phyloP scores from a whole-genome alignment of 331 rosid genomes.

The Acacia pycnantha region DNA sequence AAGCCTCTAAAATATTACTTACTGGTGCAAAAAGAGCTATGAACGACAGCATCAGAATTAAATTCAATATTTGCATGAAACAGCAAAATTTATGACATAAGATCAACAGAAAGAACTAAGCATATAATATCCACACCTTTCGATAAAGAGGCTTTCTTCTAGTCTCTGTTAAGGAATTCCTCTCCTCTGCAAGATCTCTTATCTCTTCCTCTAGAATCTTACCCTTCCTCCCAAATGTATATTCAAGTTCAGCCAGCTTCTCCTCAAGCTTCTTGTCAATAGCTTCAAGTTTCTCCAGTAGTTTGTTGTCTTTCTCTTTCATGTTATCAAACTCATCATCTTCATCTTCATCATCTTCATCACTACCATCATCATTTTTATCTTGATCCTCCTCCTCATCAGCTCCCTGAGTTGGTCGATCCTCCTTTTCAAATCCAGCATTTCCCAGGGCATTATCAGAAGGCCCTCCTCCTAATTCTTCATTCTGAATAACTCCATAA shows the following conservation, averaged over 20 bases:
- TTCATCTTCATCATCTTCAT: conserved; percentile 52
- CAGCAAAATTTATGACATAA: background rate
- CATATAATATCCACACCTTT: conserved; percentile 46
- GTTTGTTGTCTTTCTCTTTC: conserved; percentile 81
- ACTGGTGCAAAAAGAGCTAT: background rate
- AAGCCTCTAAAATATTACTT: background rate
- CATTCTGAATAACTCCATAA: conserved; percentile 65
- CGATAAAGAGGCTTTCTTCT: conserved; percentile 83
- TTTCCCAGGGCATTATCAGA: conserved; percentile 46
- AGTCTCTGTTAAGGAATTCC: conserved; percentile 84
- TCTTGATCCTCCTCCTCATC: conserved; percentile 47
- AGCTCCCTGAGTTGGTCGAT: conserved; percentile 34
- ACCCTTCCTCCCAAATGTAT: conserved; percentile 92
- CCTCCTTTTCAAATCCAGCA: conserved; percentile 58
- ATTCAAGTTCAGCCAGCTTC: conserved; percentile 81
- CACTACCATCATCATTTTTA: conserved; percentile 42
- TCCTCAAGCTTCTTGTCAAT: conserved; percentile 86
- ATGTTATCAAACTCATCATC: conserved; percentile 88
- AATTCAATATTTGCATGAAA: conserved; percentile 15
- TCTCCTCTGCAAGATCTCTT: conserved; percentile 93
- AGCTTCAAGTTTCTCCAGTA: conserved; percentile 73
- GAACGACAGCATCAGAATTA: conserved; percentile 3
- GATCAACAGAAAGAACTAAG: conserved; percentile 5
- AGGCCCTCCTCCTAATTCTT: conserved; percentile 44
- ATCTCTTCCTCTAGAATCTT: conserved; percentile 85